Evolutionary conservation across 441 rosid genomes (phyloP), one percentile per base, ranked within the genome.

Genomic region (Brassica hybrid): DNA sequence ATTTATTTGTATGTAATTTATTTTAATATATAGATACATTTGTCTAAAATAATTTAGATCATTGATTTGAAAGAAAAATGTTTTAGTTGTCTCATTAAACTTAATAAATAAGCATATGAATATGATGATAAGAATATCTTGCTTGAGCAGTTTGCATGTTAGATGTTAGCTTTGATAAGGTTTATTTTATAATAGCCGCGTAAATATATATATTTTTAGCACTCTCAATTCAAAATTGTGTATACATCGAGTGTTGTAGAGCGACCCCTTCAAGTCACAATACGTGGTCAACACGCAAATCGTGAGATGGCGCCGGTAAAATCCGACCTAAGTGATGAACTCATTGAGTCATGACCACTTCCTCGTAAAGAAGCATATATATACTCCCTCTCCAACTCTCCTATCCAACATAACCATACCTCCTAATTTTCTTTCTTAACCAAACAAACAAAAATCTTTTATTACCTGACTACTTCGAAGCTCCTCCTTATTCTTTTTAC

Each of bases 221-320:
- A n/a, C 56, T 5, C 17, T 48, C 0, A 13, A n/a, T 48, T 48
- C 56, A 48, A 48, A 5, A 48, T n/a, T 45, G 52, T 45, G 54
- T n/a, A n/a, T 48, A 48, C 56, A 48, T 48, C 17, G 56, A 48
- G 59, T 7, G 45, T 48, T 1, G 12, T 52, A 52, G 71, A 62
- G 74, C 70, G 81, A 68, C 81, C 30, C 14, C 43, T 73, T 79
- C 81, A 79, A 73, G 81, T 73, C 74, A 21, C 12, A 73, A 67
- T n/a, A 54, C 78, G 63, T 79, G 81, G 78, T 79, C 78, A 73
- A 73, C 81, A 79, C 74, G 78, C 71, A 13, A 67, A 68, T 25
- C 34, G 8, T 38, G 61, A 79, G 71, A 27, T 62, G 7, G 52
- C 34, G 78, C 74, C 38, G 69, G 78, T 8, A 25, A 73, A 78